Conservation (phyloP, 495 filamentous ascomycete species). For the Penicillium arizonense region DNA sequence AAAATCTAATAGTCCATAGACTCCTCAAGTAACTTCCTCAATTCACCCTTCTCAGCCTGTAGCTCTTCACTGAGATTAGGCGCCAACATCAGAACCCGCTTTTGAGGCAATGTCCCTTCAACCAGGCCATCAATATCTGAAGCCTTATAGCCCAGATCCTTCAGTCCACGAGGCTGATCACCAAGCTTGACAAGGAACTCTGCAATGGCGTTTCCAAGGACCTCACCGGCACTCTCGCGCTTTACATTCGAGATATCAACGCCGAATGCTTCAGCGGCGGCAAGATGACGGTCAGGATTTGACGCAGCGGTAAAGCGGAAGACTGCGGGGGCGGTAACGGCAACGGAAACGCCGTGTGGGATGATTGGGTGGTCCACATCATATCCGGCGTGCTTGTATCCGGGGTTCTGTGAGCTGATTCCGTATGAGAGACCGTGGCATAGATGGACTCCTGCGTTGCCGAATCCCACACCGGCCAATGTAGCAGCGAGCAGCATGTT, state of each 20-base stretch:
- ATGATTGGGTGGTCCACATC: constrained; percentile 72
- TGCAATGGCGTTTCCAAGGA: constrained; percentile 75
- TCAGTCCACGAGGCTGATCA: constrained; percentile 85
- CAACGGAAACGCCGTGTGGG: constrained; percentile 92
- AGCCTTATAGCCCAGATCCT: constrained; percentile 72
- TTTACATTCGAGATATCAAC: constrained; percentile 85
- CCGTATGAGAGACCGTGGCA: constrained; percentile 98
- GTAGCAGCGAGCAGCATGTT: constrained; percentile 96
- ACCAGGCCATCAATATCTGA: constrained; percentile 78
- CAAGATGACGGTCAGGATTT: constrained; percentile 87
- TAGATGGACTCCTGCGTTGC: constrained; percentile 94
- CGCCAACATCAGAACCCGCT: constrained; percentile 85
- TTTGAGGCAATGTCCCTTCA: constrained; percentile 91
- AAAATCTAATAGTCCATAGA: constrained; percentile 57
- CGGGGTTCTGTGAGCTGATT: constrained; percentile 89
- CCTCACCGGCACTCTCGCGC: constrained; percentile 81
- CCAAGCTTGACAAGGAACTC: constrained; percentile 80
- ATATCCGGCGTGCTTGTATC: constrained; percentile 85
- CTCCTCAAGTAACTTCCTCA: constrained; percentile 62
- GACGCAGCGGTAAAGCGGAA: constrained; percentile 89
- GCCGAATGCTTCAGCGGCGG: constrained; percentile 86
- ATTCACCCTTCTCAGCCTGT: constrained; percentile 62
- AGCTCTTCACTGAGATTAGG: constrained; percentile 70
- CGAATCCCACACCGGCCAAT: constrained; percentile 91
- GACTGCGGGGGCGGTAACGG: constrained; percentile 90